These are phyloP conservation scores for Cercophora samala DNA, from an alignment of 495 filamentous ascomycete genomes.

Conservation along the genomic window DNA sequence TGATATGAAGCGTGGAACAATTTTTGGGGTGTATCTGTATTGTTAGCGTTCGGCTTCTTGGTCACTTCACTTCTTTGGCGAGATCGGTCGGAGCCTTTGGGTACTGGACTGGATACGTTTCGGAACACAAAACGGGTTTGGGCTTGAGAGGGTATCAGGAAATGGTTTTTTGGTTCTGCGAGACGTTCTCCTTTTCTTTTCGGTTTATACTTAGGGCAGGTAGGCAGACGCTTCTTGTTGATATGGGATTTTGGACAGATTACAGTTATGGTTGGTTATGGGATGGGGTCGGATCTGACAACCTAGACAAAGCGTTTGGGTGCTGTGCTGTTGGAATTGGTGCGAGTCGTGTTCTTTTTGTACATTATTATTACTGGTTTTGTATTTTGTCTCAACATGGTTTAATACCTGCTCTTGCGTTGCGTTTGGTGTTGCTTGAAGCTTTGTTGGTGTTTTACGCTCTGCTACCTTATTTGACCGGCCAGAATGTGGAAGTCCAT, in stretches of 20 bases:
- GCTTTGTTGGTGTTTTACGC: background rate
- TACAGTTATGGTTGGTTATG: too few relatives aligned
- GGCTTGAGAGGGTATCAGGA: background rate
- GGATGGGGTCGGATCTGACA: too few relatives aligned
- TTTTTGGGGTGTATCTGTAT: background rate
- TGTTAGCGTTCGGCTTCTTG: background rate
- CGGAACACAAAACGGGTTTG: background rate
- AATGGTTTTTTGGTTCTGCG: background rate
- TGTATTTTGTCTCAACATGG: background rate
- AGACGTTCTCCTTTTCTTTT: too few relatives aligned
- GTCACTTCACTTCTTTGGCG: background rate
- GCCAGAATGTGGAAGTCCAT: too few relatives aligned
- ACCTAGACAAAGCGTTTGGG: too few relatives aligned
- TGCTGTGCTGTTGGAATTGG: too few relatives aligned
- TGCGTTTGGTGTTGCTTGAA: background rate
- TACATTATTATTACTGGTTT: background rate
- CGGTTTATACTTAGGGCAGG: background rate
- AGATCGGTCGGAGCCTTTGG: background rate
- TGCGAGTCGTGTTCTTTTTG: too few relatives aligned
- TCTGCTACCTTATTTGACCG: too few relatives aligned
- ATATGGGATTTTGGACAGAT: background rate
- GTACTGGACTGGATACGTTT: background rate
- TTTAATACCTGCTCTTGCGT: background rate
- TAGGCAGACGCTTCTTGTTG: background rate
- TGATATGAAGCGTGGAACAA: background rate